phyloP scores from a whole-genome alignment of 352 stramenopile genomes.

The Globisporangium spiculum region DNA sequence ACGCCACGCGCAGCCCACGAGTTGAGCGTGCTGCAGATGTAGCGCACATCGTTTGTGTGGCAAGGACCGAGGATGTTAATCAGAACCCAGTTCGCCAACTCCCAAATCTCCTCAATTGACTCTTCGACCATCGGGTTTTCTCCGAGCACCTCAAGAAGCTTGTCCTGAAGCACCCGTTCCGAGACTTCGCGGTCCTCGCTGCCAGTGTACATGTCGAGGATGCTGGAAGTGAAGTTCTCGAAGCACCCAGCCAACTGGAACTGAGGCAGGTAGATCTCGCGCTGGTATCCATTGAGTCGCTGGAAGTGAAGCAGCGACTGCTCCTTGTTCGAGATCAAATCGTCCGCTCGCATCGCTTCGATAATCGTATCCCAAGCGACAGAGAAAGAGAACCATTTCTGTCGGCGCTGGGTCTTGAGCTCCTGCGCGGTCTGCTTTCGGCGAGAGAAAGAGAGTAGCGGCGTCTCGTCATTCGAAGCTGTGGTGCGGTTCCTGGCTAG shows the following conservation, averaged over 20 bases:
- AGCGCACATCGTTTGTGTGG: slow-evolving; percentile 94
- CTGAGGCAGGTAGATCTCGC: slow-evolving; percentile 97
- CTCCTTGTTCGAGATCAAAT: slow-evolving; percentile 89
- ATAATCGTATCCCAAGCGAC: slow-evolving; percentile 98
- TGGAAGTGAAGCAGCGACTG: slow-evolving; percentile 95
- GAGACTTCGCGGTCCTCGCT: slow-evolving; percentile 47
- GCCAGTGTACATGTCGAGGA: slow-evolving; percentile 69
- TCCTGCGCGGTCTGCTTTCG: slow-evolving; percentile 80
- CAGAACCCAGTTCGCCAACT: slow-evolving; percentile 95
- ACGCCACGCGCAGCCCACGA: slow-evolving; percentile 77
- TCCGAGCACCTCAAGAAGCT: slow-evolving; percentile 74
- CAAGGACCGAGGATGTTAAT: slow-evolving; percentile 92
- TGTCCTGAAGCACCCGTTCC: slow-evolving; percentile 77
- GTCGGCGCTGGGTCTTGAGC: slow-evolving; percentile 90
- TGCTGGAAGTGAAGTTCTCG: slow-evolving; percentile 85
- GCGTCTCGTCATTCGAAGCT: slow-evolving; percentile 52
- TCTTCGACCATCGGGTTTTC: slow-evolving; percentile 86
- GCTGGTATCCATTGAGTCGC: slow-evolving; percentile 93
- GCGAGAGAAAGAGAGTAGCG: slow-evolving; percentile 81
- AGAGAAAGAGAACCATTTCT: slow-evolving; percentile 99
- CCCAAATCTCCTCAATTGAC: slow-evolving; percentile 96
- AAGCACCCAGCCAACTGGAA: slow-evolving; percentile 98
- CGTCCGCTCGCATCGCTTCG: slow-evolving; percentile 92
- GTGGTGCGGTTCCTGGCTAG: slow-evolving; percentile 21
- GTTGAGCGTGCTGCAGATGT: slow-evolving; percentile 83